Evolutionary conservation across 2,329 filamentous ascomycete species (phyloP).

Genomic region (Calonectria multiphialidica): DNA sequence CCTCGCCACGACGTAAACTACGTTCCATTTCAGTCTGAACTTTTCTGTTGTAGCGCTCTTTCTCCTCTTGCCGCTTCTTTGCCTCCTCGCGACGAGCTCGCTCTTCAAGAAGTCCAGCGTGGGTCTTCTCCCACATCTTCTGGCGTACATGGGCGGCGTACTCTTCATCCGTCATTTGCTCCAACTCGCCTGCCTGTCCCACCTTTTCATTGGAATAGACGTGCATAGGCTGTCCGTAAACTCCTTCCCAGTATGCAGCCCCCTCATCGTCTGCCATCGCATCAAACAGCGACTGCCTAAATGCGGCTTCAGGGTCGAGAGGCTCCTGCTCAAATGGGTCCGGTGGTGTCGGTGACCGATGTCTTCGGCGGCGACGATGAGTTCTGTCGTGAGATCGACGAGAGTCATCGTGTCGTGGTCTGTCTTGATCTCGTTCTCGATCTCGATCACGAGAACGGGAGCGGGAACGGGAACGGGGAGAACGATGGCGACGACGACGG

Average conservation of each 20-base stretch:
- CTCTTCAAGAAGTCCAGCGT: slow-evolving; percentile 86
- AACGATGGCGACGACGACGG: slow-evolving; percentile 36
- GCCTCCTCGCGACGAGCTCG: slow-evolving; percentile 71
- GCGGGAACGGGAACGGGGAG: slow-evolving; percentile 35
- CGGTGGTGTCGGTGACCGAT: slow-evolving; percentile 59
- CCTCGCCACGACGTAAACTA: slow-evolving; percentile 75
- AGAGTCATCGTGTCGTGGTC: slow-evolving; percentile 35
- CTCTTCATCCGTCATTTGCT: slow-evolving; percentile 92
- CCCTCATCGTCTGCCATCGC: slow-evolving; percentile 97
- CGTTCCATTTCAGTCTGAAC: slow-evolving; percentile 77
- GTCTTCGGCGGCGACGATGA: slow-evolving; percentile 48
- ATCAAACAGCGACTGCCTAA: slow-evolving; percentile 95
- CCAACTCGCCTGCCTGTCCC: slow-evolving; percentile 69
- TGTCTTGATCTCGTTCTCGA: slow-evolving; percentile 25
- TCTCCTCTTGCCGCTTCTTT: slow-evolving; percentile 62
- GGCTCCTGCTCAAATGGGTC: slow-evolving; percentile 60
- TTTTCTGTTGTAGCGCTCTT: slow-evolving; percentile 60
- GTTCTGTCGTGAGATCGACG: slow-evolving; percentile 42
- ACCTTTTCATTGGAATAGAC: slow-evolving; percentile 70
- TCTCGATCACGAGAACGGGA: slow-evolving; percentile 37
- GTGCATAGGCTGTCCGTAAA: slow-evolving; percentile 97
- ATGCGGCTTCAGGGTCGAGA: slow-evolving; percentile 79
- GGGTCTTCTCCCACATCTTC: slow-evolving; percentile 96
- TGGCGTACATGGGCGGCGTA: slow-evolving; percentile 87
- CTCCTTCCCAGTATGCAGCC: slow-evolving; percentile 91